phyloP scores from a whole-genome alignment of 1,284 basidiomycete genomes.

The Marasmius sp. region DNA sequence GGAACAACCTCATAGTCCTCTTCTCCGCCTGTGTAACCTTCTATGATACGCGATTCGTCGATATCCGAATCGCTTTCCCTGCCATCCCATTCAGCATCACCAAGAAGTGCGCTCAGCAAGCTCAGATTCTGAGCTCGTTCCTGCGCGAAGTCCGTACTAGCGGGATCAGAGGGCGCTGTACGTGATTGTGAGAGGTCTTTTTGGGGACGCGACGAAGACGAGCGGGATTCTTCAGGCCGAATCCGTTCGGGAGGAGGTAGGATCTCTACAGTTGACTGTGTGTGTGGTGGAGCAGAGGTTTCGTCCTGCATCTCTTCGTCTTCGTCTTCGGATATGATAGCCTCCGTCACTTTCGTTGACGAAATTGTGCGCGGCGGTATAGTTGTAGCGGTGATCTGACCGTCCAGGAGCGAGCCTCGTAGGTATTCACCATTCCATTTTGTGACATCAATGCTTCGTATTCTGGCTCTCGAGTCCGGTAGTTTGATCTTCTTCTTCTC shows the following conservation, averaged over 20 bases:
- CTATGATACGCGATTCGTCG: not conserved
- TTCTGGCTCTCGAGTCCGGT: conserved; percentile 47
- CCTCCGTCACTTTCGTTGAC: not conserved
- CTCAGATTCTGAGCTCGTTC: not conserved
- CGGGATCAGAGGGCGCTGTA: not conserved
- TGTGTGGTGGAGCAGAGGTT: too few species aligned
- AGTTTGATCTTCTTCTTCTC: conserved; percentile 29
- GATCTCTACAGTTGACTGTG: too few species aligned
- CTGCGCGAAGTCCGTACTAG: not conserved
- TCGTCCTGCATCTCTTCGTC: conserved; percentile 10
- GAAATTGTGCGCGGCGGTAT: not conserved
- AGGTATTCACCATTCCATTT: conserved; percentile 66
- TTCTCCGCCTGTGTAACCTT: conserved; percentile 10
- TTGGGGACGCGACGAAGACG: not conserved
- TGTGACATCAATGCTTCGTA: conserved; percentile 63
- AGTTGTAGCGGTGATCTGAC: not conserved
- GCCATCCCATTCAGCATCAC: not conserved
- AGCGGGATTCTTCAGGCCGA: not conserved
- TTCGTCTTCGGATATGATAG: conserved; percentile 1
- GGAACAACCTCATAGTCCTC: not conserved
- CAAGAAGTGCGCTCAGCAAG: not conserved
- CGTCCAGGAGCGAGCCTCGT: conserved; percentile 63
- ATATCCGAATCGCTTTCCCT: conserved; percentile 1
- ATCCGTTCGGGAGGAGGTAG: not conserved
- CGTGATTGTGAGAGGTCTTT: not conserved